Conservation (phyloP, 192 early-diverging fungal genomes). For the Umbelopsis vinacea region DNA sequence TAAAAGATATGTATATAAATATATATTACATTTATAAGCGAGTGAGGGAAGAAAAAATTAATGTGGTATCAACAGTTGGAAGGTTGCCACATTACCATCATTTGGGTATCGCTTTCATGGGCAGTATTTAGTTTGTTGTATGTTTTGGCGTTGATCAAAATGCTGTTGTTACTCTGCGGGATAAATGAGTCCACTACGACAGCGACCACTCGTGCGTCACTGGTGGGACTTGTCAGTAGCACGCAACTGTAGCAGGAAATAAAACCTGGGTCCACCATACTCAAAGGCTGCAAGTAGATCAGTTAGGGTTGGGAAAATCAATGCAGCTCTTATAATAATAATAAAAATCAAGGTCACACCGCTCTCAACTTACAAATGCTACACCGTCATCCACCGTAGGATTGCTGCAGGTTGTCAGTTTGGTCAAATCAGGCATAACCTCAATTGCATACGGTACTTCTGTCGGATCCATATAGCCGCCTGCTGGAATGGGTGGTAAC, state of each 20-base stretch:
- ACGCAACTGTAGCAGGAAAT: slow-evolving; percentile 14
- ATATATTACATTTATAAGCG: no score
- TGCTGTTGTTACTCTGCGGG: slow-evolving; percentile 2
- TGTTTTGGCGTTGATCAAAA: slow-evolving; percentile 7
- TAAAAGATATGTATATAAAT: no score
- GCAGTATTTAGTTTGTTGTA: slow-evolving; percentile 13
- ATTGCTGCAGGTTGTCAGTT: slow-evolving; percentile 8
- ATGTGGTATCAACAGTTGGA: neutral
- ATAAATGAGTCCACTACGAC: slow-evolving; percentile 3
- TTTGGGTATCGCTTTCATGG: neutral
- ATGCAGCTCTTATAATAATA: no score
- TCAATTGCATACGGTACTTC: slow-evolving; percentile 1
- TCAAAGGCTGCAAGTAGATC: neutral
- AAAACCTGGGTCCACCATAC: slow-evolving; percentile 4
- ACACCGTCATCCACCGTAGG: neutral
- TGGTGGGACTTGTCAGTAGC: slow-evolving; percentile 8
- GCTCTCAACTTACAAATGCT: slow-evolving; percentile 1
- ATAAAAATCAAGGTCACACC: no score
- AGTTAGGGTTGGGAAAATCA: neutral
- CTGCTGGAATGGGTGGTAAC: neutral
- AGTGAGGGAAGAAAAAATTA: neutral
- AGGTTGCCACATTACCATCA: slow-evolving; percentile 10
- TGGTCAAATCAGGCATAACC: slow-evolving; percentile 1
- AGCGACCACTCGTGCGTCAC: slow-evolving; percentile 5
- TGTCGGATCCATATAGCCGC: neutral